Percentiles rank a stretch among this genome's conserved stretches.
phyloP scores from a whole-genome alignment of 805 yeast species.

The Candida bentonensis region DNA sequence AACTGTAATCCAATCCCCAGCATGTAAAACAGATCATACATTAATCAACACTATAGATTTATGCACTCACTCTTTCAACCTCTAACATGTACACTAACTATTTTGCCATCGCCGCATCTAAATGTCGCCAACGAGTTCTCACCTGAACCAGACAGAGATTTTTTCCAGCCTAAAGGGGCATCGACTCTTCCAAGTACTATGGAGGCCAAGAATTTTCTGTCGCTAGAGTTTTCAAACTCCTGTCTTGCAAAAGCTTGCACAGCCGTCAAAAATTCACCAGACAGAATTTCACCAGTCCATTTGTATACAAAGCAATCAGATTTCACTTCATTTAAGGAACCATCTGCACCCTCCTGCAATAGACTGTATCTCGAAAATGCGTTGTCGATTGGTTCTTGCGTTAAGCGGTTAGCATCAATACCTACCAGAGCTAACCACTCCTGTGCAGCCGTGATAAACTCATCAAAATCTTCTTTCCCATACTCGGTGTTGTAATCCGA shows the following conservation, averaged over 20 bases:
- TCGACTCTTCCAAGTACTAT: neutral
- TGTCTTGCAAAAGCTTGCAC: slow-evolving; percentile 4
- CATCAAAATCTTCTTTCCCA: slow-evolving; percentile 7
- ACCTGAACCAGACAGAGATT: neutral
- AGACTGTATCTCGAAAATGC: neutral
- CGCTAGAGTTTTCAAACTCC: neutral
- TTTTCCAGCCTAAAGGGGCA: neutral
- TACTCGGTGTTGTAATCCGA: neutral
- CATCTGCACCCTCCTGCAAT: slow-evolving; percentile 2
- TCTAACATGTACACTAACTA: too few relatives aligned
- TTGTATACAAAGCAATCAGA: slow-evolving; percentile 2
- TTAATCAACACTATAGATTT: too few relatives aligned
- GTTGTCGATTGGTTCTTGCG: neutral
- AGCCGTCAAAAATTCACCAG: slow-evolving; percentile 3
- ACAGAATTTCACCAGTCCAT: neutral
- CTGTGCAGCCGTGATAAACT: slow-evolving; percentile 8
- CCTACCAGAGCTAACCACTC: slow-evolving; percentile 14
- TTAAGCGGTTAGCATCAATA: slow-evolving; percentile 8
- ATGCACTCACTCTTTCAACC: too few relatives aligned
- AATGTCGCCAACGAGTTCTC: neutral
- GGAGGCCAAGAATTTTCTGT: neutral
- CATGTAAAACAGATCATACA: too few relatives aligned
- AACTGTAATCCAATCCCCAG: too few relatives aligned
- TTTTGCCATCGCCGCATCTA: neutral
- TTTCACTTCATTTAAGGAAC: slow-evolving; percentile 10